A percentile compares a stretch with the other conserved stretches of the same genome.
Evolutionary conservation across 345 rosid genomes (phyloP).

Genomic region (Ricinus communis): DNA sequence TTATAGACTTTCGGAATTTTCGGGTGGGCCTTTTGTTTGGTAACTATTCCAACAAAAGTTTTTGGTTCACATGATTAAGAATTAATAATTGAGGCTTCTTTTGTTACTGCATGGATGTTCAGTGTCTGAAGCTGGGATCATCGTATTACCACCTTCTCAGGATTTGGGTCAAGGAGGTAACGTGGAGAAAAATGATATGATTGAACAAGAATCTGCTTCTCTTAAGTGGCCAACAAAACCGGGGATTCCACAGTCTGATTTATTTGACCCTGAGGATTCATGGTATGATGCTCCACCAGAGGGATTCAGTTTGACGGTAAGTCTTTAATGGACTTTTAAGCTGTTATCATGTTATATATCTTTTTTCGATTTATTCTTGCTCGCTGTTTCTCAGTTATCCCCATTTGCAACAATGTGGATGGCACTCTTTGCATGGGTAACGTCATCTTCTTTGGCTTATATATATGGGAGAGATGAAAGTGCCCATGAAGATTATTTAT

Average conservation of each 20-base stretch:
- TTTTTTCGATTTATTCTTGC: neutral
- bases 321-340: slow-evolving; percentile 24
- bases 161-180: slow-evolving; percentile 37
- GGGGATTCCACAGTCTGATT: slow-evolving; percentile 48
- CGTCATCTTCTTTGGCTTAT: slow-evolving; percentile 85
- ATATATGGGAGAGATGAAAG: slow-evolving; percentile 81
- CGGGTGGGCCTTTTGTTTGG: neutral
- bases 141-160: slow-evolving; percentile 52
- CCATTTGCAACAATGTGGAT: slow-evolving; percentile 90
- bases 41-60: neutral
- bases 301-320: slow-evolving; percentile 71
- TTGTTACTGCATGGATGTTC: slow-evolving; percentile 20
- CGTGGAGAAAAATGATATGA: slow-evolving; percentile 26
- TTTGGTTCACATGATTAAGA: slow-evolving; percentile 14
- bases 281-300: slow-evolving; percentile 86
- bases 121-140: slow-evolving; percentile 72
- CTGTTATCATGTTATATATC: neutral
- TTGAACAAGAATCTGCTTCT: slow-evolving; percentile 45
- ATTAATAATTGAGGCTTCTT: neutral
- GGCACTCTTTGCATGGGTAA: slow-evolving; percentile 81
- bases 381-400: slow-evolving; percentile 49
- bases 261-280: slow-evolving; percentile 74
- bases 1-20: neutral
- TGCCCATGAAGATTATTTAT: slow-evolving; percentile 60
- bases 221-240: slow-evolving; percentile 70